Conservation (phyloP, 1,139 yeast genomes). For the Debaryomyces fabryi region DNA sequence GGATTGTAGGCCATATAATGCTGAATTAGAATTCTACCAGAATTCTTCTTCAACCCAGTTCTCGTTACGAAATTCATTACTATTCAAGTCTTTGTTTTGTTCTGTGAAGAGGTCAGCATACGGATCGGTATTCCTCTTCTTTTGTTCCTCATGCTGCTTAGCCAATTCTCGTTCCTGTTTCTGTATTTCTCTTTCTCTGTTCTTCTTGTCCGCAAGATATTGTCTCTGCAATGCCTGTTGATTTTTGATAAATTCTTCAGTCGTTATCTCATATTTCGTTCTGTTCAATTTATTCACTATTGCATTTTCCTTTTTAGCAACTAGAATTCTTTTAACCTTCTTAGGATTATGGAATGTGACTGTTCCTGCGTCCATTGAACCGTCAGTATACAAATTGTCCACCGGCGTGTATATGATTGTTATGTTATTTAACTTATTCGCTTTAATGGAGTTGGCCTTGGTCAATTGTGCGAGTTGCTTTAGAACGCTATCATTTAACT, state of each 20-base stretch:
- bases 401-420: conserved; percentile 79
- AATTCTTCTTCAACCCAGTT: conserved; percentile 71
- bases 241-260: conserved; percentile 54
- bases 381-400: conserved; percentile 68
- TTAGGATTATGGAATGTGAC: conserved; percentile 68
- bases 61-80: conserved; percentile 57
- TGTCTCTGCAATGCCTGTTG: conserved; percentile 43
- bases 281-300: conserved; percentile 67
- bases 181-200: conserved; percentile 32
- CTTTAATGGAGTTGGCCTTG: conserved; percentile 79
- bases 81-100: conserved; percentile 47
- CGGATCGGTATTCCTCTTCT: conserved; percentile 44
- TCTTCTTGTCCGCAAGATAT: conserved; percentile 37
- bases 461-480: conserved; percentile 74
- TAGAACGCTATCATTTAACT: conserved; percentile 55
- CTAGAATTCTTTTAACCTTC: conserved; percentile 54
- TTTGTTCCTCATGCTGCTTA: conserved; percentile 28
- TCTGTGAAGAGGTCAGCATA: conserved; percentile 62
- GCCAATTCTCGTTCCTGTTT: conserved; percentile 28
- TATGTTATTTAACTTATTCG: conserved; percentile 70
- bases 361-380: conserved; percentile 82
- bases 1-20: neutral
- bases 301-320: conserved; percentile 63
- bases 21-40: conserved; percentile 32
- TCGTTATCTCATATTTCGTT: conserved; percentile 52